Base-by-base conservation (phyloP, 2,329 filamentous ascomycete species). In the Metarhizium humberi region DNA sequence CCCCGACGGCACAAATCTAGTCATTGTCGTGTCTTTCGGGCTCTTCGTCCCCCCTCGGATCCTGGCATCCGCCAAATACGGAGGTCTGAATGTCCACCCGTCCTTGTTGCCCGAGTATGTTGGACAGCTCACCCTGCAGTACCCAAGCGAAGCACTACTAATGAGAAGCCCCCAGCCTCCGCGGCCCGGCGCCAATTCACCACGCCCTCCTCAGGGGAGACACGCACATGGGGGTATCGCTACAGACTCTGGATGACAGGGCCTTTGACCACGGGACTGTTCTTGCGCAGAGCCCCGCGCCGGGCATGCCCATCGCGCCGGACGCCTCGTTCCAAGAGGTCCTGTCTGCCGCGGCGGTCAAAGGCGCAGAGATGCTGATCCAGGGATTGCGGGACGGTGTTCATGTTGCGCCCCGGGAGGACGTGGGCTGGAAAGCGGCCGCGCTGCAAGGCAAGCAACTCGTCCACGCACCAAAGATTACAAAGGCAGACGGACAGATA, bases 1-100 rank as follows among this genome's bases (percentile, higher is more conserved):
- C 38, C 85, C 86, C 0, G 64, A 67, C 47, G 65, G 74, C 3
- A 83, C 84, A 61, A 91, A 96, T 68, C 76, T 99, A 56, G 80
- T 99, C 61, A 77, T 97, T 49, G 92, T 92, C 50, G 94, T 97
- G 4, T 97, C 94, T 0, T 99, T 97, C 71, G 94, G 94, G 3
- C 79, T 96, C 7, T 87, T 96, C 58, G 85, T 99, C 1, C 94
- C 94, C 0, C 78, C 80, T 0, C 79, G 90, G 4, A 82, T 97
- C 16, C 75, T 99, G 25, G 74, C 74, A 25, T 73, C 73, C 1
- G 82, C 88, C 29, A 82, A 80, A 62, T 96, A 95, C 71, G 92
- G 92, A 47, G 94, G 94, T 0, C 73, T 99, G 3, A 99, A 99
- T 69, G 79, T 99, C 2, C 94, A 99, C 66, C 94, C 94, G 1